Conservation (phyloP, 164 flowering plant species). For the Warburgia ugandensis region DNA sequence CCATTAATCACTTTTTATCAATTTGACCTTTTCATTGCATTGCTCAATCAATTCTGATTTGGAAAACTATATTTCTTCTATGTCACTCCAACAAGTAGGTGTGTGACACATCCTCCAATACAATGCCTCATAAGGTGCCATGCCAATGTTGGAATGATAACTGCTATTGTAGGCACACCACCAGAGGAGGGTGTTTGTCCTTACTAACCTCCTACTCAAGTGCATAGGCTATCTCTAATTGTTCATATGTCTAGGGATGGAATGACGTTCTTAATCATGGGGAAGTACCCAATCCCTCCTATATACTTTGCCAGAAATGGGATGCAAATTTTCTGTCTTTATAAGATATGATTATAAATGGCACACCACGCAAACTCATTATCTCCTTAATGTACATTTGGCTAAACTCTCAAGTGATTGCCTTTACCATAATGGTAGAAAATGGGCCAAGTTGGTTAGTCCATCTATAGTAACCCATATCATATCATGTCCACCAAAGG, state of each 20-base stretch:
- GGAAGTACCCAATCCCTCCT: neutral
- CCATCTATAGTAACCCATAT: conserved; percentile 1
- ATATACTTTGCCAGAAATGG: neutral
- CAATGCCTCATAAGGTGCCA: no score
- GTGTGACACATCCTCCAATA: no score
- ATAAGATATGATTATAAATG: neutral
- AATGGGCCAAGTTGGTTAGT: neutral
- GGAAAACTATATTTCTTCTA: neutral
- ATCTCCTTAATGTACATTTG: neutral
- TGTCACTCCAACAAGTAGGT: no score
- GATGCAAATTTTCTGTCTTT: neutral
- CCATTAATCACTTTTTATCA: neutral
- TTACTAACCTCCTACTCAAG: neutral
- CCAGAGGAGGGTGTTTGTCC: neutral
- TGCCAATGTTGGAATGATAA: no score
- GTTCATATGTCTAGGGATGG: neutral
- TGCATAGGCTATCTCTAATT: neutral
- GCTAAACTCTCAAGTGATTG: no score
- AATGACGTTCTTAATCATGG: neutral
- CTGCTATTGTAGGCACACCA: conserved; percentile 1
- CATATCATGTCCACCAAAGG: neutral
- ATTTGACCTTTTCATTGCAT: neutral
- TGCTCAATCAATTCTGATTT: neutral
- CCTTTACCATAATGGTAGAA: neutral
- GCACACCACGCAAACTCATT: neutral